Base-by-base conservation (phyloP, 2,329 filamentous ascomycete species). In the Diaporthe humulicola region DNA sequence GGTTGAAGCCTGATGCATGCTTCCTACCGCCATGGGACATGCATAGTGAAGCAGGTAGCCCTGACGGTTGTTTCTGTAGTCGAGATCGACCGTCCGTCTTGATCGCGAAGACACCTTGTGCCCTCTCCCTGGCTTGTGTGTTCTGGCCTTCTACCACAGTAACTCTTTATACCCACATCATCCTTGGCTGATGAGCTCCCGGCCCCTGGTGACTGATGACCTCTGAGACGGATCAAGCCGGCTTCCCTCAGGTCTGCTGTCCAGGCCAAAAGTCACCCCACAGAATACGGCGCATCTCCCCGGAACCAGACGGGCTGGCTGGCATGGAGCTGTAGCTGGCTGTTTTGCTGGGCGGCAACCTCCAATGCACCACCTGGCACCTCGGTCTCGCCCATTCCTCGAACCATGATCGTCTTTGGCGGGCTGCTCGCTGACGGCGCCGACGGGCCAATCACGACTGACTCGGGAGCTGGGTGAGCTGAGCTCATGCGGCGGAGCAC, bases 401-500 rank as follows among this genome's bases (percentile, higher is more conserved):
- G 30, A 38, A 52, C 64, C 64, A 66, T 69, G 64, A 54, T 40
- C 45, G 28, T 54, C n/a, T 33, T 54, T 54, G 33, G 48, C 48
- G 45, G 45, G 64, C 25, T 69, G 48, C 33, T 40, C 36, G 25
- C 52, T 19, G 58, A 50, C 28, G 50, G 52, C 12, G 19, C 58
- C 22, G 3, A 1, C 14, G 38, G 45, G 60, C 71, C 71, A 73
- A 73, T 66, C 71, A 73, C 28, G 48, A 22, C 60, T 69, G 71
- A 57, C 60, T 42, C 54, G 71, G 48, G 36, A 40, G 42, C 50
- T 70, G 50, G 38, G 60, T 67, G 60, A 73, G 52, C 60, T 69
- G 64, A 73, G 71, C 71, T 56, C 19, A 45, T 57, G 36, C 50
- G 28, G 25, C 60, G 58, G 40, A 42, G 71, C 60, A 67, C 71